phyloP scores from a whole-genome alignment of 306 rosid genomes.

The Cicer yamashitae region DNA sequence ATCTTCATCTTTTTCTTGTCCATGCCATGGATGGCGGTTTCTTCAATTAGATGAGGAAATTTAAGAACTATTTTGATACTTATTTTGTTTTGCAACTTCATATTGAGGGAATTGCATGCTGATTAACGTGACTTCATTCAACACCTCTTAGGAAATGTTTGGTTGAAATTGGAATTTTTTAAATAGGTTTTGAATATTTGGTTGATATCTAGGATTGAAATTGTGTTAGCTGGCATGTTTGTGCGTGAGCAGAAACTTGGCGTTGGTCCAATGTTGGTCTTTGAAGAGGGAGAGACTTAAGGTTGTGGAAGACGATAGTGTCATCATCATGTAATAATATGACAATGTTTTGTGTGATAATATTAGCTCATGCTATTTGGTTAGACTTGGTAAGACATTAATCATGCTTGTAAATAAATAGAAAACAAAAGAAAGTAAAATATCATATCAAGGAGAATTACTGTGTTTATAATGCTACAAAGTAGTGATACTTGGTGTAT shows the following conservation, averaged over 20 bases:
- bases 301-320: conserved; percentile 8
- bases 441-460: conserved; percentile 1
- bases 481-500: conserved; percentile 23
- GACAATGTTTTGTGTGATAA: background rate
- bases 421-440: conserved; percentile 22
- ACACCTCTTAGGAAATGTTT: background rate
- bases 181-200: background rate
- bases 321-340: background rate
- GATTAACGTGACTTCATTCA: background rate
- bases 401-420: conserved; percentile 11
- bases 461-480: conserved; percentile 13
- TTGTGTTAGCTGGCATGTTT: background rate
- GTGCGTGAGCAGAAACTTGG: conserved; percentile 2
- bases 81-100: conserved; percentile 1
- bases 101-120: conserved; percentile 3
- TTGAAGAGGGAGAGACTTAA: background rate
- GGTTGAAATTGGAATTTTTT: background rate
- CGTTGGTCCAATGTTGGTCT: background rate
- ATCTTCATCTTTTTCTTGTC: background rate
- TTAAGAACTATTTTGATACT: conserved; percentile 1
- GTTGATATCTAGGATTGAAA: background rate
- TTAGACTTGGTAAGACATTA: conserved; percentile 10
- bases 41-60: conserved; percentile 3
- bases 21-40: background rate
- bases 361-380: background rate